These are phyloP conservation scores for Neurospora sp. DNA, from an alignment of 495 filamentous ascomycete species.

Conservation along the genomic window DNA sequence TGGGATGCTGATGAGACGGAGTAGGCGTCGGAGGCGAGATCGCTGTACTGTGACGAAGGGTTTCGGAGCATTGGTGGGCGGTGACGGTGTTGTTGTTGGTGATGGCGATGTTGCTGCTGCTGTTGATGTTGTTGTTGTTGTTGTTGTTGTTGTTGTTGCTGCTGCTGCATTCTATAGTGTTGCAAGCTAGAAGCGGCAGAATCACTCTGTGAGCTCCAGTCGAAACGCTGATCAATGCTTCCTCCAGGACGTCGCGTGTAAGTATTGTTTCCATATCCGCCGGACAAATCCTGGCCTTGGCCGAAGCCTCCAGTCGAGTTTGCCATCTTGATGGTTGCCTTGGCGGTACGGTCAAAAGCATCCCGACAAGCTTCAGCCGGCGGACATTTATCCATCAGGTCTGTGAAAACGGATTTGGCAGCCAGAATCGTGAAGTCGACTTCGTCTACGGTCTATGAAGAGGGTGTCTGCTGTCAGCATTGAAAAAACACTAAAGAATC, in stretches of 20 bases:
- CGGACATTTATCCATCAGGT: slow-evolving; percentile 33
- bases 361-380: slow-evolving; percentile 66
- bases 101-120: slow-evolving; percentile 7
- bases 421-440: slow-evolving; percentile 93
- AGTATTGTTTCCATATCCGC: background rate
- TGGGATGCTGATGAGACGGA: slow-evolving; percentile 10
- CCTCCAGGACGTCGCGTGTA: slow-evolving; percentile 2
- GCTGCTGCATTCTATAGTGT: background rate
- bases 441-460: slow-evolving; percentile 70
- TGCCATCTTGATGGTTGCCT: slow-evolving; percentile 88
- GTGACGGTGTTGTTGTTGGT: background rate
- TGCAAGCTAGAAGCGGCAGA: slow-evolving; percentile 5
- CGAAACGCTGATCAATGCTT: slow-evolving; percentile 18
- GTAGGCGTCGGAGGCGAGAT: slow-evolving; percentile 13
- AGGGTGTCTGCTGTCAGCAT: slow-evolving; percentile 19
- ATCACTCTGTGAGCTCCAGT: slow-evolving; percentile 20
- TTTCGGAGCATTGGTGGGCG: background rate
- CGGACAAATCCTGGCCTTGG: slow-evolving; percentile 13
- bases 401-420: slow-evolving; percentile 55
- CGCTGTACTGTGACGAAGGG: slow-evolving; percentile 1
- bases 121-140: slow-evolving; percentile 5
- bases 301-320: slow-evolving; percentile 75
- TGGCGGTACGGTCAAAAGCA: slow-evolving; percentile 91
- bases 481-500: background rate
- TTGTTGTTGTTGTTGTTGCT: slow-evolving; percentile 1